Evolutionary conservation across 352 stramenopile species (phyloP), one percentile per base, ranked within the genome.

Genomic region (Phytophthora chlamydospora): DNA sequence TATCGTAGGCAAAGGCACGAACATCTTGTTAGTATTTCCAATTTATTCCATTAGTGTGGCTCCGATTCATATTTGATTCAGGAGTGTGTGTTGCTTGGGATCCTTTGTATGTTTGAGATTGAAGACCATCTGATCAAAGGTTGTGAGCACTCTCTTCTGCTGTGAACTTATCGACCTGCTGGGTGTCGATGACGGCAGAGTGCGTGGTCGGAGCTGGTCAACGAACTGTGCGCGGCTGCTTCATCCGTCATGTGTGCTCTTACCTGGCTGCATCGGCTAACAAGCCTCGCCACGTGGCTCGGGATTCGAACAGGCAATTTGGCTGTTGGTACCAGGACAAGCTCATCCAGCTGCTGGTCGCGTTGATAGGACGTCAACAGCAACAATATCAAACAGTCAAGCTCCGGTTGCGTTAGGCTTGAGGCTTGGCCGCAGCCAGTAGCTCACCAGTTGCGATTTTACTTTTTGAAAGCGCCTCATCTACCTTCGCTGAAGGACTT

Each of bases 21-120:
- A 13, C 10, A 4, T 39, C n/a, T 44, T 27, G 24, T 5, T 45
- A 66, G 31, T 58, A 67, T 61, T 63, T 62, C 12, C 32, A 63
- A 51, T 57, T 71, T 58, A 58, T 58, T 58, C 33, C 7, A 12
- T 58, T 19, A 8, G 51, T 5, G 33, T 52, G 29, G 21, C 29
- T 24, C 21, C 21, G 21, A 24, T 24, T 24, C 21, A 24, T 24
- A 24, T 24, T 24, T 24, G 21, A 24, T 24, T 24, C 21, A 24
- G 21, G 21, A 24, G 21, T 3, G 21, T 24, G 21, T 3, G 21
- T 24, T 24, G 21, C 2, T 24, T 24, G 21, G 21, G 21, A 24
- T 24, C 21, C 21, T 24, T 24, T 24, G 21, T 24, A 24, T 24
- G 3, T 24, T 24, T 24, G n/a, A n/a, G n/a, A n/a, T n/a, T n/a